Base-by-base conservation (phyloP, 805 yeast species). In the Saturnispora silvae region DNA sequence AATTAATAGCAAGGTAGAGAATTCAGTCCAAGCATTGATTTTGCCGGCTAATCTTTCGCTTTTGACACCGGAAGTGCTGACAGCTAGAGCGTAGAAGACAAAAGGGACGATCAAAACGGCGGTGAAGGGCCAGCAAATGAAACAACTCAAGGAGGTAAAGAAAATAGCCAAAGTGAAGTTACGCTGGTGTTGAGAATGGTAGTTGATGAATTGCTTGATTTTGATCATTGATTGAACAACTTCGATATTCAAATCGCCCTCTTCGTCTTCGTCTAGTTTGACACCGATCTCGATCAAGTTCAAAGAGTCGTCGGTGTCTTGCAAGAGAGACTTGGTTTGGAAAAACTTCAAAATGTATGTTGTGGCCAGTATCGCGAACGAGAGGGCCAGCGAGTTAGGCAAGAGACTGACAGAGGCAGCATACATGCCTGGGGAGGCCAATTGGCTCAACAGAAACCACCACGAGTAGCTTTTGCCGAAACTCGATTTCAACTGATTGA, bases 51-150 rank as follows among this genome's bases (percentile, higher is more conserved):
- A 44, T 14, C 43, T 23, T 5, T 41, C 35, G 22, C 39, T 36
- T 15, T 35, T 35, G 15, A 39, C 33, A 16, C 28, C 24, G 9
- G 26, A n/a, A 0, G 47, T 6, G 16, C 46, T 28, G n/a, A 45
- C 33, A 20, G 46, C 1, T n/a, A 43, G 10, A 3, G 48, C 48
- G 51, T 62, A 74, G 1, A 61, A 33, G 15, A 72, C 66, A 39
- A 77, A 65, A 1, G 95, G 92, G 2, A 71, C 45, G 2, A 76
- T 75, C 39, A 85, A 56, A 0, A 70, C 75, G 40, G 83, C 56
- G 0, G 79, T 72, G 56, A 87, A 89, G 1, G 96, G 96, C 96
- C 96, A 89, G 2, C 96, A 96, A 22, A 81, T 44, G 2, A 87
- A 50, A 0, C 89, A 89, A 4, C 86, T 94, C n/a, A 81, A 44